Evolutionary conservation across 352 stramenopile genomes (phyloP), one percentile per base, ranked within the genome.

Genomic region (Aphanomyces stellatus): DNA sequence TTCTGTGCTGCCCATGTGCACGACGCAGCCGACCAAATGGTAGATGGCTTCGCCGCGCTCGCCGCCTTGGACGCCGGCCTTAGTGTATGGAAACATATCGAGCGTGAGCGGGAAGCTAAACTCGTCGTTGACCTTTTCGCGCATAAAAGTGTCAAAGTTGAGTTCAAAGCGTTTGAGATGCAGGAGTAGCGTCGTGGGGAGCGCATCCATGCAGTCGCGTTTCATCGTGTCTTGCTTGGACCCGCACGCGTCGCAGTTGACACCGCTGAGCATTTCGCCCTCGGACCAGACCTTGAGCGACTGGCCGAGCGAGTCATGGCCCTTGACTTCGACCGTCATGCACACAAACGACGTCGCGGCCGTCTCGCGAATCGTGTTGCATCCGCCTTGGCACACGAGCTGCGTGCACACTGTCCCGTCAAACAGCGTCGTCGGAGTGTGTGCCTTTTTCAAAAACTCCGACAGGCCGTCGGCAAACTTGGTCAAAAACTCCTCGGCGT

Each of bases 361-460:
- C 17, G 65, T 61, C 7, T 65, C 66, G 8, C 55, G 33, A 35
- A 73, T 48, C 10, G 28, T 35, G 24, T 53, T 24, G 37, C 69
- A 71, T 3, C 73, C 71, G 15, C 66, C 62, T 22, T 65, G 53
- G 64, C 72, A 78, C 17, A 42, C 28, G 15, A 80, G 43, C 48
- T 76, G 67, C 34, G 73, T 73, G n/a, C 65, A 66, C 33, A 74
- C 62, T 8, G 33, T 72, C 10, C 72, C 65, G 3, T 53, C 66
- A 41, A 82, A 69, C 19, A 56, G 25, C n/a, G n/a, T n/a, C 11
- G 40, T 4, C 0, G 53, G 27, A 4, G 78, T 27, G 11, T 73
- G n/a, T 15, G n/a, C 94, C 84, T 27, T 96, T 80, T 69, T 97
- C 81, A 67, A 28, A 31, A 41, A 67, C 37, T 67, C 60, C 0